phyloP scores from a whole-genome alignment of 169 alveolate genomes.

The Eimeria falciformis region DNA sequence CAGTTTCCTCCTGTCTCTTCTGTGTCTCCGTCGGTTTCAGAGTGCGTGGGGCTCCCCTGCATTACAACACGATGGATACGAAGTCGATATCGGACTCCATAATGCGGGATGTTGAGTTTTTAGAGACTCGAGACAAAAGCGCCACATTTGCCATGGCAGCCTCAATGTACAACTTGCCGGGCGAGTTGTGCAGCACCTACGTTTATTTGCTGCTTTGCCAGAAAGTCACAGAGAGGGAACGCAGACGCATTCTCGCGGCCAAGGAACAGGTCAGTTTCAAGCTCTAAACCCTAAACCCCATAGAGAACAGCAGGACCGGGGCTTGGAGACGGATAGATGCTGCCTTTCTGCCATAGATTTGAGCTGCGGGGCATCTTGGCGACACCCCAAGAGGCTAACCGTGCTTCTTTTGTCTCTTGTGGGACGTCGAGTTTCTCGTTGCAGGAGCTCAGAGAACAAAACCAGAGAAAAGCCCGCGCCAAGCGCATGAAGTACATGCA shows the following conservation, averaged over 20 bases:
- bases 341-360: too few relatives aligned
- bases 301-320: too few relatives aligned
- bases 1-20: neutral
- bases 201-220: slow-evolving; percentile 52
- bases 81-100: slow-evolving; percentile 70
- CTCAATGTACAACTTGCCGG: slow-evolving; percentile 71
- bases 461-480: slow-evolving; percentile 10
- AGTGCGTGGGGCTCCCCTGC: slow-evolving; percentile 71
- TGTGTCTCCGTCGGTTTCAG: too few relatives aligned
- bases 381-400: too few relatives aligned
- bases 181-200: slow-evolving; percentile 72
- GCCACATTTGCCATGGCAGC: slow-evolving; percentile 55
- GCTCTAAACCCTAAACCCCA: neutral
- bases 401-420: neutral
- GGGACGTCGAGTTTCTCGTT: too few relatives aligned
- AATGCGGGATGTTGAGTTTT: slow-evolving; percentile 64
- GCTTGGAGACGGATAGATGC: too few relatives aligned
- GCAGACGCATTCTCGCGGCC: slow-evolving; percentile 58
- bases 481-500: slow-evolving; percentile 14
- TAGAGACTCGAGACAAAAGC: slow-evolving; percentile 71
- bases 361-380: too few relatives aligned
- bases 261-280: slow-evolving; percentile 65
- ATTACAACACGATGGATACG: slow-evolving; percentile 66
- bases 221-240: slow-evolving; percentile 75
- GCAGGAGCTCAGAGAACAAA: slow-evolving; percentile 30